phyloP scores from a whole-genome alignment of 2,329 filamentous ascomycete genomes.

The Calonectria honghensis region DNA sequence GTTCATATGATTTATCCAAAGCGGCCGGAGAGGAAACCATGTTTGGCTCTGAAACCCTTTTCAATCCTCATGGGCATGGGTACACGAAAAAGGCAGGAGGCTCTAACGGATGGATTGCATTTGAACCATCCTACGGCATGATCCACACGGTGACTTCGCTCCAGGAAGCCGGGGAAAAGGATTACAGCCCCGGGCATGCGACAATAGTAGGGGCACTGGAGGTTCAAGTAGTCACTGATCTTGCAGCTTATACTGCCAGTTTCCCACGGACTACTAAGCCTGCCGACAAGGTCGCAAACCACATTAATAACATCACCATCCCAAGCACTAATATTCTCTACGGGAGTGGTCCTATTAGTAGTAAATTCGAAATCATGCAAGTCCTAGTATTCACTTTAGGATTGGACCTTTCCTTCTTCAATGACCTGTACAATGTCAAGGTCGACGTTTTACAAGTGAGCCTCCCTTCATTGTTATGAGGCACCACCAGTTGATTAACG shows the following conservation, averaged over 20 bases:
- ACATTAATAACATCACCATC: background rate
- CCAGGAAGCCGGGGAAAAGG: background rate
- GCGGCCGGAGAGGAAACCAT: too few species aligned
- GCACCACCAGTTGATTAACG: background rate
- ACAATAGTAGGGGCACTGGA: background rate
- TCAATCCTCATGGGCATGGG: background rate
- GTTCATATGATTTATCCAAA: background rate
- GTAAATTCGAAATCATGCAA: background rate
- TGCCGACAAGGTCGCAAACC: too few species aligned
- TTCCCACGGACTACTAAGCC: background rate
- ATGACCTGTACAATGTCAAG: background rate
- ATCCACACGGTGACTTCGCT: background rate
- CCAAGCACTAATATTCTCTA: background rate
- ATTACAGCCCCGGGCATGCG: background rate
- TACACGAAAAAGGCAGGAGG: background rate
- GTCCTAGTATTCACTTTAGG: background rate
- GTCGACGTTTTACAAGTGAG: background rate
- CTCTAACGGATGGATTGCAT: background rate
- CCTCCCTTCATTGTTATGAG: background rate
- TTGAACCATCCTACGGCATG: background rate
- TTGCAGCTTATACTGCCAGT: background rate
- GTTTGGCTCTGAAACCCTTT: accelerated
- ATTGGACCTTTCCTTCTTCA: background rate
- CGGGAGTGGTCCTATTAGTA: background rate
- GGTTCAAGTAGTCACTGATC: background rate